Conservation (phyloP, 2,329 filamentous ascomycete genomes). For the Delphinella strobiligena region DNA sequence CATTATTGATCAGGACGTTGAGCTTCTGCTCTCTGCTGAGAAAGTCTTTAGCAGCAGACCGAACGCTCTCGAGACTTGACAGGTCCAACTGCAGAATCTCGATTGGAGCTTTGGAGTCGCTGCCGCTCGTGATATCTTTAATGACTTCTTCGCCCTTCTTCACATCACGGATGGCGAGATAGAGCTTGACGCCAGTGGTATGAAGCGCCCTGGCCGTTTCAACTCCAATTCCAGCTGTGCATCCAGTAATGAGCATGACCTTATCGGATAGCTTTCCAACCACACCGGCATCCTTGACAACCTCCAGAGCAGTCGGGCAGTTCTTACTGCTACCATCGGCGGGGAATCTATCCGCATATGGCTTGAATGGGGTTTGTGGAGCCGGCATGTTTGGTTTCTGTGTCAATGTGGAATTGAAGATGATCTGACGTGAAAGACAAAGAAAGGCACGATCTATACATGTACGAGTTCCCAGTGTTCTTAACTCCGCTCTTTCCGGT, state of each 20-base stretch:
- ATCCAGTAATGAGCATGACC: slow-evolving; percentile 33
- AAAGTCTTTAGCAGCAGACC: slow-evolving; percentile 21
- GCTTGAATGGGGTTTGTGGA: slow-evolving; percentile 15
- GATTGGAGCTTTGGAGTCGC: slow-evolving; percentile 8
- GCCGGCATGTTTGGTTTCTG: slow-evolving; percentile 12
- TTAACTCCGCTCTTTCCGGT: no score
- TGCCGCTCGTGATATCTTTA: slow-evolving; percentile 13
- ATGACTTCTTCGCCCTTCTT: slow-evolving; percentile 24
- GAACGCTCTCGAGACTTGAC: slow-evolving; percentile 20
- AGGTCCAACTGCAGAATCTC: slow-evolving; percentile 20
- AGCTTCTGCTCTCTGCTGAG: slow-evolving; percentile 21
- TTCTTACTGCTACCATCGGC: slow-evolving; percentile 20
- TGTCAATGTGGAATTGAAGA: neutral
- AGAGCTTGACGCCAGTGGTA: slow-evolving; percentile 34
- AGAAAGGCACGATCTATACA: no score
- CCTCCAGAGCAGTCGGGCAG: slow-evolving; percentile 16
- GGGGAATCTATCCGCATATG: slow-evolving; percentile 15
- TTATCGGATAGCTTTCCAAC: slow-evolving; percentile 24
- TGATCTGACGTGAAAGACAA: neutral
- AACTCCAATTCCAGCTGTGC: slow-evolving; percentile 32
- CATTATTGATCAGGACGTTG: slow-evolving; percentile 24
- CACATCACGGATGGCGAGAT: slow-evolving; percentile 31
- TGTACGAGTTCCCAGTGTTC: no score
- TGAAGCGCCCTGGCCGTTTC: slow-evolving; percentile 34
- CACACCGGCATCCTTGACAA: slow-evolving; percentile 17